These are phyloP conservation scores for Pseudogymnoascus sp. DNA, from an alignment of 2,329 filamentous ascomycete genomes.

Conservation along the genomic window DNA sequence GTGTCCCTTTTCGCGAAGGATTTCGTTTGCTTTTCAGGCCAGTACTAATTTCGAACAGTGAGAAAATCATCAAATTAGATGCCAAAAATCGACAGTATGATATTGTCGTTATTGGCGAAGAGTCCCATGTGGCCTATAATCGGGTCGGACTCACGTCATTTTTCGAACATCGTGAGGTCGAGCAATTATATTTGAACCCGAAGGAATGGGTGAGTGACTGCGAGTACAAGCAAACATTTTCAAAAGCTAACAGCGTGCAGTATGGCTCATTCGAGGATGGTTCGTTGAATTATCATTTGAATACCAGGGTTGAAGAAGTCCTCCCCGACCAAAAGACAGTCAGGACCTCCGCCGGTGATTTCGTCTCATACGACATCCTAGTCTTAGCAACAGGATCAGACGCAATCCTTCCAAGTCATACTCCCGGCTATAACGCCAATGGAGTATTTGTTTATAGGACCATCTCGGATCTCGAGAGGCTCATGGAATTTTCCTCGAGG, in stretches of 20 bases:
- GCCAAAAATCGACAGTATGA: constrained; percentile 67
- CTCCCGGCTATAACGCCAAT: constrained; percentile 68
- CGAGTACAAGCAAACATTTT: not conserved
- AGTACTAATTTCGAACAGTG: constrained; percentile 41
- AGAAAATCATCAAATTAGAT: constrained; percentile 83
- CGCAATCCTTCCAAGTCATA: constrained; percentile 60
- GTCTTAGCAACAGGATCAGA: constrained; percentile 83
- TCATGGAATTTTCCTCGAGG: constrained; percentile 64
- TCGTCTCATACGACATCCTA: constrained; percentile 68
- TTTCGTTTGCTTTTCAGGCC: not conserved
- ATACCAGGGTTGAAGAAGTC: constrained; percentile 64
- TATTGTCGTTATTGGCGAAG: constrained; percentile 79
- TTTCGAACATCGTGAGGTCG: constrained; percentile 77
- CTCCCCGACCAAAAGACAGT: constrained; percentile 57
- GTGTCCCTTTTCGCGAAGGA: constrained; percentile 16
- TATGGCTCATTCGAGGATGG: constrained; percentile 48
- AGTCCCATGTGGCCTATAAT: constrained; percentile 83
- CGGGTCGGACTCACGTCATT: constrained; percentile 82
- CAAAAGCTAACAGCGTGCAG: constrained; percentile 10
- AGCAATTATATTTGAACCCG: constrained; percentile 83
- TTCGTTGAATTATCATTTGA: constrained; percentile 66
- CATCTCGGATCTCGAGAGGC: constrained; percentile 68
- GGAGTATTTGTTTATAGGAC: constrained; percentile 88
- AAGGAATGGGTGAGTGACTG: constrained; percentile 62
- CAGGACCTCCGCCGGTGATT: constrained; percentile 60